Evolutionary conservation across 768 basidiomycete species (phyloP), one percentile per base, ranked within the genome.

Genomic region (Rhodotorula graminis): DNA sequence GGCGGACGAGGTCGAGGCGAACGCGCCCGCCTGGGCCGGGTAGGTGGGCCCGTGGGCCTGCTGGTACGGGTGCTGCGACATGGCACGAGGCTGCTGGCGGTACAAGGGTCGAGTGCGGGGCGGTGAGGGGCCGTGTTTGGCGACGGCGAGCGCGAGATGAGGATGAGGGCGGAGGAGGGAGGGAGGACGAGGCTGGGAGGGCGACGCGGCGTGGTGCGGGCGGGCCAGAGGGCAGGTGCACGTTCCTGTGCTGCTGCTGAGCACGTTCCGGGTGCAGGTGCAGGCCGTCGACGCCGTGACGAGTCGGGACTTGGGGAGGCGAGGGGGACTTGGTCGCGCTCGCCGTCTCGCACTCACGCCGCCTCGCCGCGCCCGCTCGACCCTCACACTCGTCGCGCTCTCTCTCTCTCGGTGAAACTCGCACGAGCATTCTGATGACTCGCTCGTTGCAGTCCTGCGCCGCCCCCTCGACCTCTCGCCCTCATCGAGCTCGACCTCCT

Each of bases 1-100:
- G 60, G 31, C 27, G 19, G 65, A 25, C 7, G 31, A 44, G 23
- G 64, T 59, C 25, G 65, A 40, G 31, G 65, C 65, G 57, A 60
- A 15, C 53, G 53, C n/a, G 53, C n/a, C 53, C 27, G 14, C 5
- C 33, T 59, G 57, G 3, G 57, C 37, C 7, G 57, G 18, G 21
- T 18, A 19, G 2, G 56, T 19, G 58, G 40, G 40, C 40, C 37
- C 37, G 21, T 12, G 23, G 25, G 40, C 8, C 40, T 25, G 23
- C 18, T 23, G 23, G 58, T 42, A 59, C 37, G 25, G 37, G 25
- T 59, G 23, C 25, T 42, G 37, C 33, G 58, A 40, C 58, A 59
- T 59, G 16, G 14, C 33, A 1, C 2, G 18, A 0, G 4, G 1
- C 23, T 25, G 25, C 12, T 52, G 11, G 11, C 23, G 23, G 23